Evolutionary conservation across 176 grass and related monocot genomes (phyloP), one percentile per base, ranked within the genome.

Genomic region (Lolium rigidum): DNA sequence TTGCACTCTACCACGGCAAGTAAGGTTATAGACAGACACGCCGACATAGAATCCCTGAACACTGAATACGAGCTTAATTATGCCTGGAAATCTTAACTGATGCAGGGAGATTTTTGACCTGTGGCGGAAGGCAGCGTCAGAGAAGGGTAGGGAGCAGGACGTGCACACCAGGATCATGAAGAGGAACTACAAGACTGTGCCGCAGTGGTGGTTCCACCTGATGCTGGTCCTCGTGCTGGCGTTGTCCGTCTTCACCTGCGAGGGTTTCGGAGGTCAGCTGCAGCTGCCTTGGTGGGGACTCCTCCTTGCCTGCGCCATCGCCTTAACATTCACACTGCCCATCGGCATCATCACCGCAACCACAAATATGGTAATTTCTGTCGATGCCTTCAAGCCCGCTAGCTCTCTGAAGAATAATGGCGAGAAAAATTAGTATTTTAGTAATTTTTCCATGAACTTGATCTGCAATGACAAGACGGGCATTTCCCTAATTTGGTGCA

Each of bases 221-320:
- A 76, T 76, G 72, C 16, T 76, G 24, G 7, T 76, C 24, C 72
- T 76, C 14, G 72, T 76, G 72, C 1, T 76, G 22, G 72, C 72
- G 7, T 46, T 76, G 14, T 76, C 72, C 0, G 16, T 76, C 3
- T 87, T 91, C 68, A 82, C 95, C 61, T 98, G 95, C 47, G 95
- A 95, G 74, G 93, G 93, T 4, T 98, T 95, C 41, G 89, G 87
- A 43, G 31, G 78, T 0, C 87, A 93, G 86, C 89, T 98, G 46
- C 95, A 98, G 83, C 84, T 98, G 10, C 95, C 95, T 0, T 95
- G 92, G 35, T 98, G 95, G 93, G 93, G 95, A 17, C 81, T 98
- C 56, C 88, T 98, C 48, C 84, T 98, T 0, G 89, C 93, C 8
- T 87, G 86, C 44, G 89, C 71, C 83, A 80, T 95, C 15, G 91